These are phyloP conservation scores for Tuber brumale DNA, from an alignment of 495 filamentous ascomycete genomes.

Conservation along the genomic window DNA sequence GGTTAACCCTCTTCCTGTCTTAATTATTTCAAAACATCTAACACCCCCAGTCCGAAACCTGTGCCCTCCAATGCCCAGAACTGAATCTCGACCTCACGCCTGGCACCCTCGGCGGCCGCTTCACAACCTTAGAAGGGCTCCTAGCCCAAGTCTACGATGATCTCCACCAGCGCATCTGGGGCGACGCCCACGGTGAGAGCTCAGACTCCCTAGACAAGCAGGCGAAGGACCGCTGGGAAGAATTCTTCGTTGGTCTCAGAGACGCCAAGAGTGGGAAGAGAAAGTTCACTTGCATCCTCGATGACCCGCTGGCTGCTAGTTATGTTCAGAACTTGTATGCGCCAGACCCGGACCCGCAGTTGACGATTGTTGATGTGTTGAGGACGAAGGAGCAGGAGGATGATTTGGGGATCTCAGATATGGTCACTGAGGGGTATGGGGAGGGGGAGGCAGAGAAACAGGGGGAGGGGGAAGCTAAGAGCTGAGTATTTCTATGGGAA, in stretches of 20 bases:
- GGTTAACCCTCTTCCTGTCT: not conserved
- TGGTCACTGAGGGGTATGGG: conserved; percentile 86
- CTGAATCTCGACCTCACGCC: conserved; percentile 76
- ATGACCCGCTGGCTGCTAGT: conserved; percentile 81
- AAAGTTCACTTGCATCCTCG: conserved; percentile 77
- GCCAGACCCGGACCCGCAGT: conserved; percentile 67
- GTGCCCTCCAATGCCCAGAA: conserved; percentile 74
- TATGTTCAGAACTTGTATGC: conserved; percentile 84
- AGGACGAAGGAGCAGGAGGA: conserved; percentile 87
- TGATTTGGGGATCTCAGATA: conserved; percentile 79
- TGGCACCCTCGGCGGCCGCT: conserved; percentile 89
- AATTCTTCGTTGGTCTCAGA: conserved; percentile 70
- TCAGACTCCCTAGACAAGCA: conserved; percentile 65
- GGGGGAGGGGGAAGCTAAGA: not conserved
- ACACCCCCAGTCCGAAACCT: conserved; percentile 63
- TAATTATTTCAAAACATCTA: not conserved
- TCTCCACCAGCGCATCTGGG: conserved; percentile 75
- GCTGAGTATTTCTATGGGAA: not conserved
- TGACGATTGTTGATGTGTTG: conserved; percentile 76
- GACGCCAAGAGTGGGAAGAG: conserved; percentile 72
- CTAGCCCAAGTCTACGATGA: conserved; percentile 91
- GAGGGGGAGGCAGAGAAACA: conserved; percentile 46
- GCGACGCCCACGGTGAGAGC: conserved; percentile 52
- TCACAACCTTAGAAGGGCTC: conserved; percentile 92
- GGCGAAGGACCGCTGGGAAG: conserved; percentile 64